phyloP scores from a whole-genome alignment of 768 basidiomycete genomes.

The Lactifluus echinatus region DNA sequence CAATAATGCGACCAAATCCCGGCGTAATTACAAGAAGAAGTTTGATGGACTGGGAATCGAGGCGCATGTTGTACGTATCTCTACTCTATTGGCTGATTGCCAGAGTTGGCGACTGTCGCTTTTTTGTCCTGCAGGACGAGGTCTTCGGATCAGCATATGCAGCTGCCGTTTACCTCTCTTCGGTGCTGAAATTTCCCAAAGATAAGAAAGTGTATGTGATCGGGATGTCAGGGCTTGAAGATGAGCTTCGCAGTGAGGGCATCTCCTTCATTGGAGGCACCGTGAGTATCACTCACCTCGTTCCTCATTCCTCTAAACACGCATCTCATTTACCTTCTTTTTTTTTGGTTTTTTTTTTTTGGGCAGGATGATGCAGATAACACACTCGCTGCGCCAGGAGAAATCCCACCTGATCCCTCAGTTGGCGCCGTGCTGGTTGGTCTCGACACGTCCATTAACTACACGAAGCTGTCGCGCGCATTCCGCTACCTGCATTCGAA shows the following conservation, averaged over 20 bases:
- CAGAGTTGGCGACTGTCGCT: not conserved
- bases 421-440: conserved; percentile 96
- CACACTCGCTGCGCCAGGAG: conserved; percentile 60
- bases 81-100: not conserved
- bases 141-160: conserved; percentile 94
- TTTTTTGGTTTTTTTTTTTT: no score
- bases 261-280: conserved; percentile 76
- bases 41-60: conserved; percentile 87
- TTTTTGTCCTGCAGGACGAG: conserved; percentile 60
- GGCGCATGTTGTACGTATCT: conserved; percentile 65
- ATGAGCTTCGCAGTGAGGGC: conserved; percentile 87
- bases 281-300: conserved; percentile 37
- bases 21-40: conserved; percentile 79
- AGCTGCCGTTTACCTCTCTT: conserved; percentile 75
- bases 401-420: conserved; percentile 64
- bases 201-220: conserved; percentile 95
- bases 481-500: conserved; percentile 83
- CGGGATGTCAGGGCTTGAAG: conserved; percentile 85
- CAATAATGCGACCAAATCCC: conserved; percentile 94
- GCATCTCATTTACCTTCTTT: conserved; percentile 5
- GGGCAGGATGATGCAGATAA: conserved; percentile 82
- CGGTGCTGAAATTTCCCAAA: conserved; percentile 81
- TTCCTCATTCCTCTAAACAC: conserved; percentile 2
- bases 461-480: conserved; percentile 90
- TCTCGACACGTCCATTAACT: conserved; percentile 78